phyloP scores from a whole-genome alignment of 345 rosid genomes.

The Salix brachista region DNA sequence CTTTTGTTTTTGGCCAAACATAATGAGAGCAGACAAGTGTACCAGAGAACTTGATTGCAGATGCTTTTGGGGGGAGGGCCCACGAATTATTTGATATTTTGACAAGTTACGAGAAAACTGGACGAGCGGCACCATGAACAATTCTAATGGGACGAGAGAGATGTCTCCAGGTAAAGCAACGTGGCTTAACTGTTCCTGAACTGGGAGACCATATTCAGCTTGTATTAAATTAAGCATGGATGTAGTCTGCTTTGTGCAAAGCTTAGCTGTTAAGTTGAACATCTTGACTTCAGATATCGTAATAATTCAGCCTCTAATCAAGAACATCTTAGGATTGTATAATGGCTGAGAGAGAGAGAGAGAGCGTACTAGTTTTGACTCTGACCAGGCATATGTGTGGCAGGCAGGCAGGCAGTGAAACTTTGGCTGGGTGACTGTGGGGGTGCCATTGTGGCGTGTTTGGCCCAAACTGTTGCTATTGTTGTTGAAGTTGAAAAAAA shows the following conservation, averaged over 20 bases:
- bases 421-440: neutral
- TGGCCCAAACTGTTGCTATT: too few species aligned
- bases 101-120: neutral
- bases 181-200: conserved; percentile 7
- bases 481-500: too few species aligned
- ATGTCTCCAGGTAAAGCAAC: conserved; percentile 16
- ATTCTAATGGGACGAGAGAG: neutral
- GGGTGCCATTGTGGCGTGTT: too few species aligned
- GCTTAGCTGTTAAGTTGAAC: conserved; percentile 21
- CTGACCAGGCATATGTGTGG: neutral
- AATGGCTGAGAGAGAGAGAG: neutral
- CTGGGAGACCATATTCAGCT: conserved; percentile 13
- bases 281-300: neutral
- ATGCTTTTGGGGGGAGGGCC: neutral
- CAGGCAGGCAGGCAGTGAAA: neutral
- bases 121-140: neutral
- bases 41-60: neutral
- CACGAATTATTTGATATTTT: neutral
- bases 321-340: neutral
- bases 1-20: neutral
- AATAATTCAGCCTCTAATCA: neutral
- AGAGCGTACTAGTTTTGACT: neutral
- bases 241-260: conserved; percentile 17
- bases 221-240: neutral
- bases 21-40: conserved; percentile 4